Base-by-base conservation (phyloP, 1,284 basidiomycete genomes). In the Gomphus sp. region DNA sequence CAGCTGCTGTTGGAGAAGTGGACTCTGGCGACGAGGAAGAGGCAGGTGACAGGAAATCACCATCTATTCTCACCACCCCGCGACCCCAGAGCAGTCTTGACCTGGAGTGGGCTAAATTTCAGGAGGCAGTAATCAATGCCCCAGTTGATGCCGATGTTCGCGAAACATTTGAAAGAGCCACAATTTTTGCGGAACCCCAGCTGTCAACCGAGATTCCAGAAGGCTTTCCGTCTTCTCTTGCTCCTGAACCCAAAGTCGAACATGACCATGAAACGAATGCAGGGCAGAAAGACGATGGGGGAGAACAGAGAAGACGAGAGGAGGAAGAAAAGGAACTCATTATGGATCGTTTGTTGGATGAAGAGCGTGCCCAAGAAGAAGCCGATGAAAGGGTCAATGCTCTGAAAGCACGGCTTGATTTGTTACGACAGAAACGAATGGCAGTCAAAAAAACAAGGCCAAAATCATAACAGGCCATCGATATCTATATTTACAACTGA, bases 321-420 rank as follows among this genome's bases (percentile, higher is more conserved):
- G 75, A 76, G 66, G 89, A 91, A 39, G 89, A 91, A 56, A 74
- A 81, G 51, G 88, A 91, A 66, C 71, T 91, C 60, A 91, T 91
- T 55, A 88, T 91, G 84, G 89, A 91, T 68, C 77, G 87, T 61
- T 67, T 91, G 54, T 62, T 89, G 65, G 88, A 91, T 47, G 89
- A 91, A 72, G 89, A 91, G 68, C 76, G 82, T 58, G 85, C 83
- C 28, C 89, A 91, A 73, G 89, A 91, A 68, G 89, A 91, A 68
- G 89, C 87, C 14, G 89, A 91, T 68, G 82, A 82, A 72, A 82
- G 81, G 60, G 89, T 91, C 3, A 69, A 69, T 11, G 64, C 76
- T 50, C 76, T 91, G 72, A 90, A 85, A 72, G 79, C 72, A 41
- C 77, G 76, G 64, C 66, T 91, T 43, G 85, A 87, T 56, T 76